Base-by-base conservation (phyloP, 768 basidiomycete species). In the Tricholoma matsutake region DNA sequence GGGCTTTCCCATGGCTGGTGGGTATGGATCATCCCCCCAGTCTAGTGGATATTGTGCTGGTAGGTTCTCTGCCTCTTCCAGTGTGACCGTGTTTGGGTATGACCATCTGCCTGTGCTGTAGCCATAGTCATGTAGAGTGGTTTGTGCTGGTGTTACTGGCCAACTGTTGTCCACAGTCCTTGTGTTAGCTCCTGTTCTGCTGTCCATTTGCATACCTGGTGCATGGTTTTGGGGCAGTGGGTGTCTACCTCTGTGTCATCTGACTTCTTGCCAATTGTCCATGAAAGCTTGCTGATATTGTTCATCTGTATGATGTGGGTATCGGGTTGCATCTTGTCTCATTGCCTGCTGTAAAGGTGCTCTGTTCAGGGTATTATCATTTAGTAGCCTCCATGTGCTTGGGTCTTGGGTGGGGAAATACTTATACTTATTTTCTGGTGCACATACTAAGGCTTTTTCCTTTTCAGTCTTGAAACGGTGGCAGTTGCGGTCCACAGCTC, bases 321-420 rank as follows among this genome's bases (percentile, higher is more conserved):
- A 16, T 22, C 11, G 22, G 22, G 5, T 6, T 4, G 3, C 22
- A 11, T 47, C 13, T 7, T 47, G 45, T 47, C 45, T 11, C 3
- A n/a, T 11, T 16, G 45, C 25, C 6, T 11, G 22, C 11, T 47
- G 45, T 47, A 11, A 2, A 22, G 13, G 45, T 11, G 4, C 45
- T 25, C 13, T 11, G 45, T 47, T 1, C 64, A 11, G 16, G 55
- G 2, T 5, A 2, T 20, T 14, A 3, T 57, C 29, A 41, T 57
- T 45, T 20, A 41, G 14, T 25, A 43, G 47, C 54, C 32, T 57
- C 65, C 62, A 66, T 1, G 62, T 63, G 20, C 14, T 28, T 3
- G 59, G n/a, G n/a, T n/a, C n/a, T n/a, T n/a, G n/a, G n/a, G n/a
- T n/a, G n/a, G n/a, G n/a, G n/a, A n/a, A n/a, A n/a, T n/a, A n/a